Base-by-base conservation (phyloP, 768 basidiomycete species). In the Rickenella mellea region DNA sequence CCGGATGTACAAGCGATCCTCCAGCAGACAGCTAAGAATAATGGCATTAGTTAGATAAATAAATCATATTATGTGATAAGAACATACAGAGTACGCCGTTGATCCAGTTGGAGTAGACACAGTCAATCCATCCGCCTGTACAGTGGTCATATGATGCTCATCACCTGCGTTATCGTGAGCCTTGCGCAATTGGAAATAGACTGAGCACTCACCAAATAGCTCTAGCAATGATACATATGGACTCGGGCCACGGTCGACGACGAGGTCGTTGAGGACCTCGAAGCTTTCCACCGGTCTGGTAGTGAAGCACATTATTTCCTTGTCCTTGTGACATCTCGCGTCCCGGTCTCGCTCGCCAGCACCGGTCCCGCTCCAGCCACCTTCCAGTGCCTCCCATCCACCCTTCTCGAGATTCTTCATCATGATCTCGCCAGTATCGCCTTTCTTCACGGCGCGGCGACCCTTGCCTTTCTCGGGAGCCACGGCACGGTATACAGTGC, bases 81-180 rank as follows among this genome's bases (percentile, higher is more conserved):
- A 44, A 66, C 83, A 35, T 52, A 91, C 89, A 12, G 96, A 99
- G 62, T 99, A 99, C 3, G 96, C 96, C 9, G 96, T 99, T 0
- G 96, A 98, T 4, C 96, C 96, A 0, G 96, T 99, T 6, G 96
- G 96, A 0, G 96, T 99, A 19, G 83, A 83, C 12, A 99, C 82
- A 24, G 87, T 90, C 31, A 99, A 67, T 10, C 96, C 96, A 54
- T 99, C 96, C 0, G 93, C 96, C 65, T 98, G 96, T 2, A 98
- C 96, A 2, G 96, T 99, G 1, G 96, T 99, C 76, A 99, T 83
- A 66, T 98, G 96, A 61, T 99, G 90, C 49, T 99, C 94, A 57
- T 99, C 96, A 46, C 92, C 94, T 97, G 49, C 9, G 26, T 29
- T 11, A 40, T 40, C 51, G 17, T 57, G 46, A 36, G 40, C 14